A percentile compares a stretch with the other conserved stretches of the same genome.
Conservation (phyloP, 1,139 yeast genomes). For the Candida buenavistaensis region DNA sequence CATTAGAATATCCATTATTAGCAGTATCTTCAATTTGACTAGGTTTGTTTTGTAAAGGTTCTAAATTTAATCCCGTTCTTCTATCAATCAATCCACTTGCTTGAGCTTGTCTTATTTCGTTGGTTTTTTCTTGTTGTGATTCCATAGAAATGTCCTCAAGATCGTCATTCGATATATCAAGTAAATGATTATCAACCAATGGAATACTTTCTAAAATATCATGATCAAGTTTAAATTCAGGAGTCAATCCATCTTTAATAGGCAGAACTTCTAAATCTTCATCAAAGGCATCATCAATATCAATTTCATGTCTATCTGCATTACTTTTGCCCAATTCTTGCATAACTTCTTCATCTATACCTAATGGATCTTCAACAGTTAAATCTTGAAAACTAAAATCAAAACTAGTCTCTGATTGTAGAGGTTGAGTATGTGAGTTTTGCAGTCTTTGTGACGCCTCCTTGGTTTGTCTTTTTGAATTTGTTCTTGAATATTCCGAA, state of each 20-base stretch:
- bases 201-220: slow-evolving; percentile 8
- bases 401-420: slow-evolving; percentile 36
- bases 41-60: slow-evolving; percentile 2
- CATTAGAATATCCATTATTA: slow-evolving; percentile 3
- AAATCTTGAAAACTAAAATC: slow-evolving; percentile 43
- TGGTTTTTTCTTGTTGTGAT: background rate
- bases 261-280: slow-evolving; percentile 9
- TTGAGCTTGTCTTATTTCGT: too few relatives aligned
- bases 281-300: slow-evolving; percentile 10
- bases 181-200: slow-evolving; percentile 8
- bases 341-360: slow-evolving; percentile 30
- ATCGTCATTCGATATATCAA: slow-evolving; percentile 10
- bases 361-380: slow-evolving; percentile 42
- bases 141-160: background rate
- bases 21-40: slow-evolving; percentile 3
- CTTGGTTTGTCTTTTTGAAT: slow-evolving; percentile 1
- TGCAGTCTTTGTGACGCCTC: slow-evolving; percentile 2
- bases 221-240: slow-evolving; percentile 9
- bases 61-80: slow-evolving; percentile 1
- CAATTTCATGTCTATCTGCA: slow-evolving; percentile 3
- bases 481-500: slow-evolving; percentile 19
- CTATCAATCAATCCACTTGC: too few relatives aligned
- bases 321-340: slow-evolving; percentile 13
- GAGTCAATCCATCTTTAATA: slow-evolving; percentile 1
- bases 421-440: slow-evolving; percentile 5